phyloP scores from a whole-genome alignment of 495 filamentous ascomycete species.

The Amniculicola lignicola region DNA sequence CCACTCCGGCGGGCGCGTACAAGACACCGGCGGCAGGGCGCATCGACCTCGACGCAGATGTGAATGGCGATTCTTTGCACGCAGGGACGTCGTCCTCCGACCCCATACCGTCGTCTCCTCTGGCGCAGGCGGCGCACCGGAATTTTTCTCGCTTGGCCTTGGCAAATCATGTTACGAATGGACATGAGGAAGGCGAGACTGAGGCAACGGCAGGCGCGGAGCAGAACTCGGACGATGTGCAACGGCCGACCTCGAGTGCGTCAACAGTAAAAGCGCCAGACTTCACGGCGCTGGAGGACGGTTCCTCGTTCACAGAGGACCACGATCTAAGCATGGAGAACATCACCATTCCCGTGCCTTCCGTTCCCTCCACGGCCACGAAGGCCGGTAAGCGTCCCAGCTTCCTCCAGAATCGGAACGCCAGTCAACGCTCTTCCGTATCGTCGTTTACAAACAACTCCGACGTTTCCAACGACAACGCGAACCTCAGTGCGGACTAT shows the following conservation, averaged over 20 bases:
- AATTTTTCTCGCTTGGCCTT: conserved; percentile 31
- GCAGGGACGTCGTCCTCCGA: conserved; percentile 52
- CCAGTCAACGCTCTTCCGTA: conserved; percentile 72
- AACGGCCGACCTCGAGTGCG: conserved; percentile 35
- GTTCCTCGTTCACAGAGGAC: conserved; percentile 26
- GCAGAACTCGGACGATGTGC: conserved; percentile 13
- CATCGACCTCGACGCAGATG: conserved; percentile 28
- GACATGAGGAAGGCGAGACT: conserved; percentile 34
- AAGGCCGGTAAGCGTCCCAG: conserved; percentile 57
- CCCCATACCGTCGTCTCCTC: conserved; percentile 41
- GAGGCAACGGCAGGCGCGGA: conserved; percentile 21
- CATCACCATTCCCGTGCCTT: conserved; percentile 19
- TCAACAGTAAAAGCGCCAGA: conserved; percentile 35
- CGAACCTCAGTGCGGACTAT: conserved; percentile 75
- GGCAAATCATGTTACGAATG: background rate
- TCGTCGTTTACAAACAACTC: conserved; percentile 68
- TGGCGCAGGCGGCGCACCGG: conserved; percentile 42
- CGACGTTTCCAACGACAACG: conserved; percentile 57
- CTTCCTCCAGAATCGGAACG: conserved; percentile 68
- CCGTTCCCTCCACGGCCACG: conserved; percentile 8
- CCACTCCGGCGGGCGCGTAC: conserved; percentile 48
- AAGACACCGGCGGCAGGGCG: conserved; percentile 48
- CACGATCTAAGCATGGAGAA: conserved; percentile 32
- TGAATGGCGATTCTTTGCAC: conserved; percentile 37
- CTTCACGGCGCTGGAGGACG: conserved; percentile 19